Percentiles rank a stretch among this genome's conserved stretches.
Conservation (phyloP, 345 rosid species). For the Dipteronia sinensis region DNA sequence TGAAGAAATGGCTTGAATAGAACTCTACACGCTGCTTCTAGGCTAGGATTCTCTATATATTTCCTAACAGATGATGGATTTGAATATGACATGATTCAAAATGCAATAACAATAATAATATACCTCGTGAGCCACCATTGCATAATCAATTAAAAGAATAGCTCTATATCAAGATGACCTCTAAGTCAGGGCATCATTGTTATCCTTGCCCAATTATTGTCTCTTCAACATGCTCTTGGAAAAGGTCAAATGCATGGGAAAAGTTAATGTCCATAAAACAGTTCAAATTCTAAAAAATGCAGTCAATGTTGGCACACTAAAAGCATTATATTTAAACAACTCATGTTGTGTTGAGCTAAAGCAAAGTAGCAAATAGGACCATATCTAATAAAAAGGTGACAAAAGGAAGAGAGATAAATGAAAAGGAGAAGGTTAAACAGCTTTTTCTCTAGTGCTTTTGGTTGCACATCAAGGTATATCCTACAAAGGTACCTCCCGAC, state of each 20-base stretch:
- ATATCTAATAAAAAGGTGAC: background rate
- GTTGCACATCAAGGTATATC: background rate
- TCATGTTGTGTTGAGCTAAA: background rate
- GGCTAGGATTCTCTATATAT: background rate
- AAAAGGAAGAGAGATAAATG: background rate
- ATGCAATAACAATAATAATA: background rate
- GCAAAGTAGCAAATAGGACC: conserved; percentile 11
- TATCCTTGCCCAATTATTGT: conserved; percentile 6
- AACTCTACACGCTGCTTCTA: background rate
- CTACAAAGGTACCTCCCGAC: background rate
- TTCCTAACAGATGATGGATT: background rate
- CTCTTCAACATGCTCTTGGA: conserved; percentile 14
- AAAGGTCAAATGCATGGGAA: conserved; percentile 1
- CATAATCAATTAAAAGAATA: background rate
- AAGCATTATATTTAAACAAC: conserved; percentile 2
- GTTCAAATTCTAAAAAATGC: background rate
- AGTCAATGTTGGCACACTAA: conserved; percentile 10
- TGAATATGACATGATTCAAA: background rate
- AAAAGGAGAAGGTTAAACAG: background rate
- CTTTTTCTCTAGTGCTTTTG: background rate
- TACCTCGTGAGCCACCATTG: conserved; percentile 1
- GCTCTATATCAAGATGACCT: background rate
- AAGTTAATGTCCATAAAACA: background rate
- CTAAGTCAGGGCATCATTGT: background rate
- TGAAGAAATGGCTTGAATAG: background rate